Percentiles rank a stretch among this genome's conserved stretches.
phyloP scores from a whole-genome alignment of 1,284 basidiomycete genomes.

The Moniliophthora roreri region DNA sequence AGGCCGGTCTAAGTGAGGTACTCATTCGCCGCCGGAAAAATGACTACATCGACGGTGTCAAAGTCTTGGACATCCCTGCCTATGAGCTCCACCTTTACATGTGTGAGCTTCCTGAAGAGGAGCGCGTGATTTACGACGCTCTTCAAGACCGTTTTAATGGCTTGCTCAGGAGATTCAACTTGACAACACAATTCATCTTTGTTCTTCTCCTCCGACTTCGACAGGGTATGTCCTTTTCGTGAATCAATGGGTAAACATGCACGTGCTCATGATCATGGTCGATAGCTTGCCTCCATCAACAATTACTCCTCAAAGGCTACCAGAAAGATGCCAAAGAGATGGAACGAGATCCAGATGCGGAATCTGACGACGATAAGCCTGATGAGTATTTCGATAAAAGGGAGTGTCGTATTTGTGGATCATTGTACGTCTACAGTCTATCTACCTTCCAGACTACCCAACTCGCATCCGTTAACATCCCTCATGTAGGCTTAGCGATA shows the following conservation, averaged over 20 bases:
- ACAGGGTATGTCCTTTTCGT: not conserved
- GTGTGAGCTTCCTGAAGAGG: not conserved
- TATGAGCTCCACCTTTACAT: not conserved
- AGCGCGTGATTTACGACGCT: not conserved
- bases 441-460: too few species aligned
- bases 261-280: not conserved
- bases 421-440: too few species aligned
- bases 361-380: not conserved
- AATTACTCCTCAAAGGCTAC: not conserved
- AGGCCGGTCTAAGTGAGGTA: not conserved
- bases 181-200: not conserved
- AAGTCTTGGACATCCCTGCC: not conserved
- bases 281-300: not conserved
- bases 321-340: not conserved
- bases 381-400: not conserved
- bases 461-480: too few species aligned
- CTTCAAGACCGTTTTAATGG: not conserved
- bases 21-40: slow-evolving; percentile 10
- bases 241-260: too few species aligned
- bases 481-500: too few species aligned
- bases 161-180: not conserved
- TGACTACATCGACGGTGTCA: not conserved
- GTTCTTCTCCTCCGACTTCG: not conserved
- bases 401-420: too few species aligned
- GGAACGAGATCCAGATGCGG: not conserved